phyloP scores from a whole-genome alignment of 225 moss, liverwort and hornwort genomes.

The Physcomitrium patens region DNA sequence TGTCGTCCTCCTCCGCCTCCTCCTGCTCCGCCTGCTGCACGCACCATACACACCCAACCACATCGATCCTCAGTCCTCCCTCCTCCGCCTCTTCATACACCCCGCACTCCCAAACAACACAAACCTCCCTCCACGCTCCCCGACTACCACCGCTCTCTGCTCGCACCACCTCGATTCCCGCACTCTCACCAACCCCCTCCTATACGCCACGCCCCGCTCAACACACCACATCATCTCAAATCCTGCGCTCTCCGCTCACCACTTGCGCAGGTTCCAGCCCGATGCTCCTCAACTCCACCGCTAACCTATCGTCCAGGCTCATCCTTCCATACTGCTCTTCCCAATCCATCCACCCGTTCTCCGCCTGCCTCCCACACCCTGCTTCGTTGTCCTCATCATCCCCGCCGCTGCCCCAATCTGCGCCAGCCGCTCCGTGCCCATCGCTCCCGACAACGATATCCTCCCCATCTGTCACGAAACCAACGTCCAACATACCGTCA shows the following conservation, averaged over 20 bases:
- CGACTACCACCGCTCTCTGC: background rate
- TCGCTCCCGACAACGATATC: conserved; percentile 56
- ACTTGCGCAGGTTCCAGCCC: conserved; percentile 71
- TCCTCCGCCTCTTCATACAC: background rate
- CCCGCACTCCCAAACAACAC: too few relatives aligned
- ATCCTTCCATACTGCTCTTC: conserved; percentile 81
- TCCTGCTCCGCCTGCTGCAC: conserved; percentile 58
- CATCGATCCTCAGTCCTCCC: conserved; percentile 3
- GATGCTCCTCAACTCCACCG: conserved; percentile 77
- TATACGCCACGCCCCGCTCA: background rate
- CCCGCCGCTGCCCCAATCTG: conserved; percentile 48
- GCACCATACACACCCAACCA: too few relatives aligned
- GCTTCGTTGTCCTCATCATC: conserved; percentile 41
- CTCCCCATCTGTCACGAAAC: conserved; percentile 56
- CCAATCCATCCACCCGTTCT: conserved; percentile 71
- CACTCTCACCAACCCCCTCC: background rate
- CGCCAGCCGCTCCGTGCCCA: conserved; percentile 42
- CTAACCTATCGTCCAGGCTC: conserved; percentile 81
- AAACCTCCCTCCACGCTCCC: background rate
- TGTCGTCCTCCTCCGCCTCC: conserved; percentile 77
- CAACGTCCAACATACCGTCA: conserved; percentile 27
- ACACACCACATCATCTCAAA: conserved; percentile 15
- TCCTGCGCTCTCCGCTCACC: conserved; percentile 45
- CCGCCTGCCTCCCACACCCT: conserved; percentile 38
- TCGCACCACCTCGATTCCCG: background rate